Conservation (phyloP, 2,329 filamentous ascomycete genomes). For the Venturia oleaginea region DNA sequence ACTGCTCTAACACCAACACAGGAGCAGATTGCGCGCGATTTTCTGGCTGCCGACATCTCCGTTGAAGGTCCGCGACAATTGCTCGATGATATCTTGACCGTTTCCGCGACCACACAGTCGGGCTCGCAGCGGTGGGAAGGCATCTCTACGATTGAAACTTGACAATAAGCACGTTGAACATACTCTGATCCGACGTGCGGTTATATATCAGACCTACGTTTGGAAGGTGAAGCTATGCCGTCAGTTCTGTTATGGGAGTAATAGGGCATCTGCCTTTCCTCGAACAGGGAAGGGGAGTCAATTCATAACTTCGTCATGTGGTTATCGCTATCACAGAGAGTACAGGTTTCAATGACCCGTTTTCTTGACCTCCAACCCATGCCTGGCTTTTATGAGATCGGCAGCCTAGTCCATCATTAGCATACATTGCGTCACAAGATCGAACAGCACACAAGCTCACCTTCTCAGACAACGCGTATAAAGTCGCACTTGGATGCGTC, state of each 20-base stretch:
- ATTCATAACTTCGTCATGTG: not conserved
- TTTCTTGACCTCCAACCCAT: not conserved
- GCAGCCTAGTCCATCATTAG: not conserved
- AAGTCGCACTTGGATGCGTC: slow-evolving; percentile 15
- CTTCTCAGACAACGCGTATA: slow-evolving; percentile 20
- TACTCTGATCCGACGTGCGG: not conserved
- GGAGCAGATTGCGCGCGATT: slow-evolving; percentile 36
- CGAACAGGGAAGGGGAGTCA: no score
- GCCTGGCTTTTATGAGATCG: not conserved
- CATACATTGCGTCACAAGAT: slow-evolving; percentile 17
- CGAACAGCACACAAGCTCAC: not conserved
- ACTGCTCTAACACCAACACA: slow-evolving; percentile 16
- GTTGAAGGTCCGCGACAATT: slow-evolving; percentile 26
- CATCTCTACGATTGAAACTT: not conserved
- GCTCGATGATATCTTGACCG: slow-evolving; percentile 30
- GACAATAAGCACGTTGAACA: not conserved
- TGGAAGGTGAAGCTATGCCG: no score
- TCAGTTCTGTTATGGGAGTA: no score
- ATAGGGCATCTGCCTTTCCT: no score
- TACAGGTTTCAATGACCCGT: not conserved
- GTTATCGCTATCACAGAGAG: not conserved
- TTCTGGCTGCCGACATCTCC: slow-evolving; percentile 30
- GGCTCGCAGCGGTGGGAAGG: not conserved
- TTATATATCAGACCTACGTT: not conserved
- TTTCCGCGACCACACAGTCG: slow-evolving; percentile 13